Evolutionary conservation across 1,139 yeast genomes (phyloP).

Genomic region (Pichia sp.): DNA sequence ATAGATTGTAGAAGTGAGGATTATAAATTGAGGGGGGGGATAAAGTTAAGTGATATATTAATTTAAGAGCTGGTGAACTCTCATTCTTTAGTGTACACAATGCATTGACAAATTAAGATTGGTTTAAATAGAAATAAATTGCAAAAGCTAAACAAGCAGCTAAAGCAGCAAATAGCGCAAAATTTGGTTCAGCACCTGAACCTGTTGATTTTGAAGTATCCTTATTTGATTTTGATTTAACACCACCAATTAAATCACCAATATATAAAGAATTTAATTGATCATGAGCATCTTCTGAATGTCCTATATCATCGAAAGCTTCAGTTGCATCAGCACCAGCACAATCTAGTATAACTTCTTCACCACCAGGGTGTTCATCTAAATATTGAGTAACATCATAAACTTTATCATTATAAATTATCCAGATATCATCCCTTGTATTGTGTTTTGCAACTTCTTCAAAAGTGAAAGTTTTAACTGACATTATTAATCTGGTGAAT

Average conservation of each 20-base stretch:
- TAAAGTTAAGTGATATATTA: background rate
- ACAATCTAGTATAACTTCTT: conserved; percentile 83
- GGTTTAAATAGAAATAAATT: conserved; percentile 22
- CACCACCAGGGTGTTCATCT: conserved; percentile 99
- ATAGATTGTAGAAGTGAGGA: background rate
- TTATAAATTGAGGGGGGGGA: background rate
- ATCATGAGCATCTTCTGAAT: conserved; percentile 91
- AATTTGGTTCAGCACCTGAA: conserved; percentile 10
- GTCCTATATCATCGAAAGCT: conserved; percentile 94
- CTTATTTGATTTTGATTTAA: too few species aligned
- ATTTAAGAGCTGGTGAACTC: too few species aligned
- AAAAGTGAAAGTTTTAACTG: conserved; percentile 40
- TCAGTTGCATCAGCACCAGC: conserved; percentile 94
- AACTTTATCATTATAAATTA: conserved; percentile 84
- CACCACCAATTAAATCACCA: conserved; percentile 51
- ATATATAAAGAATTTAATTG: conserved; percentile 59
- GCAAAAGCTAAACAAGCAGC: conserved; percentile 22
- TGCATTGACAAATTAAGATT: background rate
- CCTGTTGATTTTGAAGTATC: conserved; percentile 8
- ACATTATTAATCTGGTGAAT: conserved; percentile 15
- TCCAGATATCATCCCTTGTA: conserved; percentile 76
- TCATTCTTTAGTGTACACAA: too few species aligned
- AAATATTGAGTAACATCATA: conserved; percentile 77
- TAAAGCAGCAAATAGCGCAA: conserved; percentile 21
- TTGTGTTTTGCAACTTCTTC: conserved; percentile 78